phyloP scores from a whole-genome alignment of 208 protist species.

The Histomonas meleagridis region DNA sequence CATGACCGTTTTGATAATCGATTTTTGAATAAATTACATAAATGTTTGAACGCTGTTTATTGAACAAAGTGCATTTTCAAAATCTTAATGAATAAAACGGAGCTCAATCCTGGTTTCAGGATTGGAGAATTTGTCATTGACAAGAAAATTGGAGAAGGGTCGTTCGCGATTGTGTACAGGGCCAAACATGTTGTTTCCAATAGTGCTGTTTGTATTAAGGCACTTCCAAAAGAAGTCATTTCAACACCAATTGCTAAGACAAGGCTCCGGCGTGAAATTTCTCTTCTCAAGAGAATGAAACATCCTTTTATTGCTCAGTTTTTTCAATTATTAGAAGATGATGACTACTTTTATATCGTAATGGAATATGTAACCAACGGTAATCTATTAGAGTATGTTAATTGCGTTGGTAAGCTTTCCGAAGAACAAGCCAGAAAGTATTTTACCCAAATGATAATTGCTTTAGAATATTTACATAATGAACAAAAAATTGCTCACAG shows the following conservation, averaged over 20 bases:
- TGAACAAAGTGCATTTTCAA: no score
- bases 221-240: neutral
- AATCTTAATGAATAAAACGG: no score
- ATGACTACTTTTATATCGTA: neutral
- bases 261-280: neutral
- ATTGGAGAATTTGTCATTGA: neutral
- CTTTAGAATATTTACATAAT: slow-evolving; percentile 37
- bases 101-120: no score
- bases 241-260: neutral
- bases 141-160: neutral
- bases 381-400: slow-evolving; percentile 38
- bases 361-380: slow-evolving; percentile 41
- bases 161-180: neutral
- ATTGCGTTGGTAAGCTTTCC: neutral
- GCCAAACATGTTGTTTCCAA: neutral
- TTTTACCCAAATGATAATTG: slow-evolving; percentile 38
- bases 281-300: neutral
- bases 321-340: neutral
- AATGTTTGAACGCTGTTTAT: no score
- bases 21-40: no score
- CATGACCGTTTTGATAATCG: no score
- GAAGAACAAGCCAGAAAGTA: slow-evolving; percentile 38
- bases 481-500: slow-evolving; percentile 37
- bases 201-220: neutral
- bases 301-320: slow-evolving; percentile 24